Evolutionary conservation across 2,329 filamentous ascomycete species (phyloP), one percentile per base, ranked within the genome.

Genomic region (Trichoderma atrobrunneum): DNA sequence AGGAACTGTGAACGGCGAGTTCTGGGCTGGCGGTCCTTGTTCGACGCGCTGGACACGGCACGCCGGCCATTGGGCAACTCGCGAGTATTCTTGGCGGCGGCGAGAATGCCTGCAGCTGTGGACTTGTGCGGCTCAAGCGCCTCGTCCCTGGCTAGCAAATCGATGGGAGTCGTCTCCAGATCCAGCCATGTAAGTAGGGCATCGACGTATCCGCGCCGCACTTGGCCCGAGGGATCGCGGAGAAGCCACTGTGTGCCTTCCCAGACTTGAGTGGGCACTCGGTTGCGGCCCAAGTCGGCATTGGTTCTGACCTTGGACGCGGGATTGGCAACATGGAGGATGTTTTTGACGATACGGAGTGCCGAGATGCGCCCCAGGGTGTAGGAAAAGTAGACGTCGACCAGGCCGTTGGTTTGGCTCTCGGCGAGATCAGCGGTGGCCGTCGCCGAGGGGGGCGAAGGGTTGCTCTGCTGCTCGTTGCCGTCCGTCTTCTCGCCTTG

Each of bases 171-270:
- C 21, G 93, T 93, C 81, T 97, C 94, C n/a, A 91, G 85, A 71
- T 92, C 89, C 67, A 98, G 85, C 94, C 95, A 99, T 0, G 92
- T 93, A 54, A 93, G 81, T 18, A 98, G 81, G 5, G 94, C 93
- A 80, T 97, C 93, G 7, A 91, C 89, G 76, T 98, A 99, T 0
- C 94, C 93, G 79, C 91, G 91, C 69, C 95, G 90, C 39, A 98
- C 94, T 36, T 89, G 87, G 36, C 89, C 89, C 77, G 95, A 91
- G 1, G 89, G 87, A 77, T 98, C 95, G 48, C 92, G 90, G 24
- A 98, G 84, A 59, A 98, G 88, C 93, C 94, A 97, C 74, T 98
- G 94, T 0, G 95, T 97, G n/a, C 93, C 94, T 81, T 98, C 95
- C 96, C 96, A 99, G 0, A 95, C 92, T 70, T 92, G 88, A 10